phyloP scores from a whole-genome alignment of 345 rosid species.

The Durio zibethinus region DNA sequence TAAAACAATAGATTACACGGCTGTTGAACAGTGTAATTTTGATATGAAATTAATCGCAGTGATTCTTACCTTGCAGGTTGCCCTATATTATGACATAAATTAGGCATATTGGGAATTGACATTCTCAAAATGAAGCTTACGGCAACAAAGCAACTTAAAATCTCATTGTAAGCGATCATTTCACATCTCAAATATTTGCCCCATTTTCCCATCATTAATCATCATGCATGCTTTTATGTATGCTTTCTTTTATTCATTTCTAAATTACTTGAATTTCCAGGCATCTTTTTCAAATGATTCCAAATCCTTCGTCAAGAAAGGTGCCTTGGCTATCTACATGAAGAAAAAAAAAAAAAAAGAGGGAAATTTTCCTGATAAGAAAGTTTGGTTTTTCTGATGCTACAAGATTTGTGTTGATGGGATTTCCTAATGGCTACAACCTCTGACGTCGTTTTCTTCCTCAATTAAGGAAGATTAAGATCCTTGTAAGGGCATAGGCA shows the following conservation, averaged over 20 bases:
- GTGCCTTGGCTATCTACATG: slow-evolving; percentile 26
- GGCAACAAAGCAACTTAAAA: slow-evolving; percentile 12
- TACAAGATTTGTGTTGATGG: neutral
- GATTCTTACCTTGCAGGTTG: slow-evolving; percentile 15
- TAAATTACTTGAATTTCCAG: neutral
- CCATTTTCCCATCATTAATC: neutral
- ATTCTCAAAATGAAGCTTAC: slow-evolving; percentile 15
- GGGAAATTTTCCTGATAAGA: neutral
- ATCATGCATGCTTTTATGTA: neutral
- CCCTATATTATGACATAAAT: slow-evolving; percentile 28
- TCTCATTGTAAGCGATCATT: slow-evolving; percentile 23
- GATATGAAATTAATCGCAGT: neutral
- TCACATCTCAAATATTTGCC: neutral
- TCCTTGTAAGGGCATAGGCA: neutral
- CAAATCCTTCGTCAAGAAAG: slow-evolving; percentile 27
- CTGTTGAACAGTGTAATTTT: neutral
- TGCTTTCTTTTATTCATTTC: neutral
- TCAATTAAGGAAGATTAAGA: neutral
- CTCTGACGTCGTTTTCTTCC: neutral
- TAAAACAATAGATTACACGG: too few species aligned
- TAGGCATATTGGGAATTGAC: slow-evolving; percentile 19
- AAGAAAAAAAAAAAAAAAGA: neutral
- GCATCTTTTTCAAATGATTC: slow-evolving; percentile 2
- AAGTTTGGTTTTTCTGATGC: neutral
- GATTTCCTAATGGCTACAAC: neutral